Evolutionary conservation across 2,329 filamentous ascomycete species (phyloP).

Genomic region (Fusarium miscanthi): DNA sequence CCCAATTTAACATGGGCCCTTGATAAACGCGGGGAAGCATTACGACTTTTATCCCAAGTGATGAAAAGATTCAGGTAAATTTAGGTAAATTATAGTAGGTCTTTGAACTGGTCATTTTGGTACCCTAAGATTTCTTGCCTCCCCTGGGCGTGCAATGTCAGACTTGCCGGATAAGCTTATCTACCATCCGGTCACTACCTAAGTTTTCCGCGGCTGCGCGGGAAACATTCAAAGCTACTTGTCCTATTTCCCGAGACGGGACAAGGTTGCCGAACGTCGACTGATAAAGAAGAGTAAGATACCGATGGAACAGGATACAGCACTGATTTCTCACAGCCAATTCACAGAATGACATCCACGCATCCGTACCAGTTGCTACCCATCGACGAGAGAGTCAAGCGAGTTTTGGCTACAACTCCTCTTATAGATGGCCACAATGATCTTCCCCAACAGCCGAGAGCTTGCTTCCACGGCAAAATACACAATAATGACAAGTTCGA

Average conservation of each 20-base stretch:
- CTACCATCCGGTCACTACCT: background rate
- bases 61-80: background rate
- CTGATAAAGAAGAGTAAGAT: background rate
- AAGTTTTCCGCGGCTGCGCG: background rate
- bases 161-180: background rate
- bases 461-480: constrained; percentile 2
- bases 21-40: constrained; percentile 8
- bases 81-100: too few relatives aligned
- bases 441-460: background rate
- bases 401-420: background rate
- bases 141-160: too few relatives aligned
- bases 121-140: too few relatives aligned
- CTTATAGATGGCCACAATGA: constrained; percentile 12
- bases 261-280: rapidly evolving
- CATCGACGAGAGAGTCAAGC: constrained; percentile 10
- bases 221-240: background rate
- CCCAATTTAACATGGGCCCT: background rate
- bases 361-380: background rate
- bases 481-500: constrained; percentile 4
- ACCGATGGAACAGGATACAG: background rate
- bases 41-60: background rate
- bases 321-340: rapidly evolving
- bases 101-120: too few relatives aligned
- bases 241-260: background rate
- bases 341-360: background rate